Evolutionary conservation across 345 rosid genomes (phyloP).

Genomic region (Geranium brycei): DNA sequence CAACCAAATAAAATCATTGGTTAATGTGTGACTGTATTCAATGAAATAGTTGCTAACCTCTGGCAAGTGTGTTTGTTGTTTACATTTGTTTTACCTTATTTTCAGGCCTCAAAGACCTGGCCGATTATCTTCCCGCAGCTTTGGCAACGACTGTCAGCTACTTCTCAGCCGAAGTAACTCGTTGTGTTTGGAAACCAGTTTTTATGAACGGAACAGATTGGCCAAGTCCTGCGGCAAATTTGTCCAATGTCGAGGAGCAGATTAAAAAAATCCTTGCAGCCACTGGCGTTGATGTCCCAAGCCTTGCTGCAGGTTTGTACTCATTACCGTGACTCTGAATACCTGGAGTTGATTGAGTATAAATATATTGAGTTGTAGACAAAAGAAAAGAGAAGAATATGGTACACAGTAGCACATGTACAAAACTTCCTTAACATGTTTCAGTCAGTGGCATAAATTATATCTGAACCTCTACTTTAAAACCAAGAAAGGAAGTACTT

Average conservation of each 20-base stretch:
- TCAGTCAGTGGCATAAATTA: too few species aligned
- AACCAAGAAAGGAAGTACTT: too few species aligned
- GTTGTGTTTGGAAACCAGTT: constrained; percentile 91
- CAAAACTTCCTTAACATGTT: too few species aligned
- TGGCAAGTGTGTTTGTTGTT: constrained; percentile 4
- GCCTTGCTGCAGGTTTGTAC: constrained; percentile 68
- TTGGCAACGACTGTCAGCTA: constrained; percentile 83
- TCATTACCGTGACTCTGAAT: not conserved
- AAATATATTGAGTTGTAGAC: not conserved
- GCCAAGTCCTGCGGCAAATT: constrained; percentile 97
- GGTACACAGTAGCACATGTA: not conserved
- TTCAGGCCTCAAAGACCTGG: constrained; percentile 87
- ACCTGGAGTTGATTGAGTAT: not conserved
- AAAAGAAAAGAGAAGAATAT: not conserved
- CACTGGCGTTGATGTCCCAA: constrained; percentile 85
- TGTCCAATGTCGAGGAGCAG: constrained; percentile 70
- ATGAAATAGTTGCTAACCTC: too few species aligned
- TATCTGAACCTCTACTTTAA: too few species aligned
- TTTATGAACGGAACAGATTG: constrained; percentile 95
- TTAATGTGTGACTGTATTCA: too few species aligned
- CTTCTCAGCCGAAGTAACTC: constrained; percentile 91
- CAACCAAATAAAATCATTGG: too few species aligned
- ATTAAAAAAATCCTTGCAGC: constrained; percentile 76
- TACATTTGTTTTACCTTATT: constrained; percentile 4
- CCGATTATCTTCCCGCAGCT: constrained; percentile 92